phyloP scores from a whole-genome alignment of 2,329 filamentous ascomycete genomes.

The Sporothrix euskadiensis region DNA sequence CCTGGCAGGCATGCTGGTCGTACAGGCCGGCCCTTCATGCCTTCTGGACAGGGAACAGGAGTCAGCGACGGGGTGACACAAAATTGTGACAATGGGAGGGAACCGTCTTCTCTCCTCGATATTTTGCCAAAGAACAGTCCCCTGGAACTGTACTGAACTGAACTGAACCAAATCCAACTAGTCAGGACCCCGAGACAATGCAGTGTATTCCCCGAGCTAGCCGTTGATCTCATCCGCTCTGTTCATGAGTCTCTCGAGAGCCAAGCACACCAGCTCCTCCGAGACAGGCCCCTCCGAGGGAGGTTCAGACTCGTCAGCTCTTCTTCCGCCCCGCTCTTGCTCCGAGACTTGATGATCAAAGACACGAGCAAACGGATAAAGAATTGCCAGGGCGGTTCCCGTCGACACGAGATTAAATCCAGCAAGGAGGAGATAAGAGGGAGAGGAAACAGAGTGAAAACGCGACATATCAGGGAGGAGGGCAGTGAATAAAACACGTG shows the following conservation, averaged over 20 bases:
- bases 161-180: neutral
- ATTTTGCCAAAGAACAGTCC: neutral
- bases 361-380: neutral
- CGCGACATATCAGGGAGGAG: neutral
- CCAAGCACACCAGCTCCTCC: neutral
- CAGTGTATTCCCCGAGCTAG: conserved; percentile 14
- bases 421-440: neutral
- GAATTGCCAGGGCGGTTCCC: neutral
- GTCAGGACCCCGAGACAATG: conserved; percentile 12
- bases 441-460: neutral
- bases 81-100: neutral
- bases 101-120: neutral
- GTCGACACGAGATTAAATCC: neutral
- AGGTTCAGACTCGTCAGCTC: neutral
- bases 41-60: neutral
- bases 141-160: neutral
- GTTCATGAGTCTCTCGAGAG: neutral
- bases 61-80: neutral
- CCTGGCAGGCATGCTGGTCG: neutral
- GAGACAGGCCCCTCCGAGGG: neutral
- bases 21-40: neutral
- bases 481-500: neutral
- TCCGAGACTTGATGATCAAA: neutral
- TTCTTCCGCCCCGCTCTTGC: too few species aligned
- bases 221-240: neutral